A percentile compares a stretch with the other conserved stretches of the same genome.
Evolutionary conservation across 1,284 basidiomycete species (phyloP).

Genomic region (Ceratorhiza oryzae-sativae): DNA sequence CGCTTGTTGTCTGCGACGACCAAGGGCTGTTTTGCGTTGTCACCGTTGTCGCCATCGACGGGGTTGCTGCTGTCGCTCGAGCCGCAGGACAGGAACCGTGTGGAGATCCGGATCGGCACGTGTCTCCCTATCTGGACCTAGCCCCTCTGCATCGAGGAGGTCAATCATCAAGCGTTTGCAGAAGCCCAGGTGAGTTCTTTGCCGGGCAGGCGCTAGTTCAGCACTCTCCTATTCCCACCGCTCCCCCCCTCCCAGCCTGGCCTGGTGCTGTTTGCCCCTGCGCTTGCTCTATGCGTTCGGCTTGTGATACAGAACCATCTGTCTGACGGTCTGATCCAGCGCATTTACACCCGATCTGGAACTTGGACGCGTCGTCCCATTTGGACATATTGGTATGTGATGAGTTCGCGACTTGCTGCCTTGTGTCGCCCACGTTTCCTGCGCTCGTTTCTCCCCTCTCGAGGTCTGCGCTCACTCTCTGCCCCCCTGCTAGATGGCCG

Average conservation of each 20-base stretch:
- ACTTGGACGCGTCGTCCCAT: slow-evolving; percentile 18
- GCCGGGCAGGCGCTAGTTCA: background rate
- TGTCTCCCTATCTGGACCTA: slow-evolving; percentile 27
- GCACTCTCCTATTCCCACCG: slow-evolving; percentile 7
- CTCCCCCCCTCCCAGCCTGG: slow-evolving; percentile 5
- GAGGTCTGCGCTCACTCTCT: background rate
- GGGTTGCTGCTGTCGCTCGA: too few species aligned
- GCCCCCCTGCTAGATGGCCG: slow-evolving; percentile 15
- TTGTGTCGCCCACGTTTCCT: slow-evolving; percentile 26
- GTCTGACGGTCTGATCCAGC: slow-evolving; percentile 13
- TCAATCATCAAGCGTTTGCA: slow-evolving; percentile 30
- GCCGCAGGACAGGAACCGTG: slow-evolving; percentile 8
- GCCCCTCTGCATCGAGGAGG: slow-evolving; percentile 5
- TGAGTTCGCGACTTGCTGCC: background rate
- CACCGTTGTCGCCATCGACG: background rate
- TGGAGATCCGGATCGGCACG: slow-evolving; percentile 18
- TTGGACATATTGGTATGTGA: slow-evolving; percentile 2
- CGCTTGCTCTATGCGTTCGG: slow-evolving; percentile 6
- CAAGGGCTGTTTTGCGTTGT: background rate
- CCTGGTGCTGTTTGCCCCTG: slow-evolving; percentile 10
- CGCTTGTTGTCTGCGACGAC: slow-evolving; percentile 7
- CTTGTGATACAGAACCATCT: background rate
- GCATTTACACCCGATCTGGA: background rate
- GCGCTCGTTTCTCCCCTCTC: background rate
- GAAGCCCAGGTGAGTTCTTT: slow-evolving; percentile 35